phyloP scores from a whole-genome alignment of 2,329 filamentous ascomycete species.

The Scedosporium dehoogii region DNA sequence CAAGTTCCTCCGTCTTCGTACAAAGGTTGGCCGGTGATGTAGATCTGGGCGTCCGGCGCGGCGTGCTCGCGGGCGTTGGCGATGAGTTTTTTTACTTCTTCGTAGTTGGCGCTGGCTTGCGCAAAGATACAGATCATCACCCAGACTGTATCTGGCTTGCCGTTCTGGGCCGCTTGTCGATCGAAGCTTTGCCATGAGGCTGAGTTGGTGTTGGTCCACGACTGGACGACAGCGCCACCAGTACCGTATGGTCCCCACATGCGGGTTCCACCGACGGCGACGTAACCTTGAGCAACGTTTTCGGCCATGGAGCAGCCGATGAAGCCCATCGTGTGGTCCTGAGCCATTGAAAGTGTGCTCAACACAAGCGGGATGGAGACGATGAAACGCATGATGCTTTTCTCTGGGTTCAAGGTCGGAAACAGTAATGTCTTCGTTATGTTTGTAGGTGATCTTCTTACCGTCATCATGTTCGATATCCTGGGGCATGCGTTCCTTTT shows the following conservation, averaged over 20 bases:
- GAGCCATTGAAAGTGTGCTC: background rate
- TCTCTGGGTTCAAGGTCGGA: background rate
- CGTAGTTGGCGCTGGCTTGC: constrained; percentile 17
- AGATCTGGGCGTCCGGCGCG: constrained; percentile 15
- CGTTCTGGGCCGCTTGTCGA: background rate
- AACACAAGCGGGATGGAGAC: background rate
- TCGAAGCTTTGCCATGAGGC: constrained; percentile 3
- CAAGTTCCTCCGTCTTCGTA: constrained; percentile 16
- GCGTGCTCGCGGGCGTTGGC: constrained; percentile 18
- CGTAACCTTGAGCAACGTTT: constrained; percentile 3
- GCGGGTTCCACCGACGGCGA: constrained; percentile 1
- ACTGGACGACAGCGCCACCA: background rate
- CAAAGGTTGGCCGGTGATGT: constrained; percentile 20
- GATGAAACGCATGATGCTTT: background rate
- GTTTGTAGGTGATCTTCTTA: background rate
- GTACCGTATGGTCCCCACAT: constrained; percentile 6
- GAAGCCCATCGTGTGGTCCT: constrained; percentile 3
- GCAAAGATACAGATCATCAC: constrained; percentile 21
- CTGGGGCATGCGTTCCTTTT: background rate
- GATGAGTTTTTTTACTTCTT: constrained; percentile 19
- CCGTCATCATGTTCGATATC: background rate
- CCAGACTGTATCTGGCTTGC: background rate
- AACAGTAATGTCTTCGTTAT: background rate
- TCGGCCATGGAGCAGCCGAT: constrained; percentile 7
- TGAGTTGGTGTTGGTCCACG: constrained; percentile 2